Conservation (phyloP, 2,329 filamentous ascomycete species). For the Penicillium hesseltinei region DNA sequence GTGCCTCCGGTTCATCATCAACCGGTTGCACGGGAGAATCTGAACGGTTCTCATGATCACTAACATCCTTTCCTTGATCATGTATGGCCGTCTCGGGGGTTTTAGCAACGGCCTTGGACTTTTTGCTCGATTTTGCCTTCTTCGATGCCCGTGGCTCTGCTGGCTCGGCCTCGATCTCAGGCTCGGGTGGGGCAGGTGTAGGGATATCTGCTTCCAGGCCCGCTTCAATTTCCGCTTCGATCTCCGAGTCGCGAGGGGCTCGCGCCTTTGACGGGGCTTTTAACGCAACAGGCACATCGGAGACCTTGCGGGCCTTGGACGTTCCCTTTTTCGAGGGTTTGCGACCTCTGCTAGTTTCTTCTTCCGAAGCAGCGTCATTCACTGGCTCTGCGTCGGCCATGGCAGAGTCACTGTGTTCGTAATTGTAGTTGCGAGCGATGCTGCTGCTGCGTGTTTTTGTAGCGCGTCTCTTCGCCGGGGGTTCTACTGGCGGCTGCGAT, state of each 20-base stretch:
- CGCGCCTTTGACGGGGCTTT: slow-evolving; percentile 46
- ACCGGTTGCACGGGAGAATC: slow-evolving; percentile 5
- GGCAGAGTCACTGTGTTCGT: slow-evolving; percentile 38
- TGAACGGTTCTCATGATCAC: slow-evolving; percentile 11
- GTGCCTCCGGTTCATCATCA: slow-evolving; percentile 10
- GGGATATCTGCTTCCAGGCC: slow-evolving; percentile 60
- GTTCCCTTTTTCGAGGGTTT: slow-evolving; percentile 39
- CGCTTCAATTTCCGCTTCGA: slow-evolving; percentile 64
- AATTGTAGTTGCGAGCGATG: slow-evolving; percentile 36
- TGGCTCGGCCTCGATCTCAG: slow-evolving; percentile 9
- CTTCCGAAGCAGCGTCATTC: slow-evolving; percentile 23
- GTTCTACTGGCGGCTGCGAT: slow-evolving; percentile 28
- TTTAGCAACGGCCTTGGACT: slow-evolving; percentile 23
- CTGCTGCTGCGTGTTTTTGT: slow-evolving; percentile 53
- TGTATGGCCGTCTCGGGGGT: slow-evolving; percentile 5
- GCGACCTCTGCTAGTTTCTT: slow-evolving; percentile 47
- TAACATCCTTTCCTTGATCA: slow-evolving; percentile 9
- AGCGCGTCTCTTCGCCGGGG: slow-evolving; percentile 59
- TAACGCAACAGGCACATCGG: slow-evolving; percentile 48
- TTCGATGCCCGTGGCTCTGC: slow-evolving; percentile 32
- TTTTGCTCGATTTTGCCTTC: slow-evolving; percentile 33
- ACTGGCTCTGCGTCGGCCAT: slow-evolving; percentile 30
- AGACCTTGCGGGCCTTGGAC: slow-evolving; percentile 52
- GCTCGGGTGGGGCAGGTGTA: slow-evolving; percentile 49
- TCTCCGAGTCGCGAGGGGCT: slow-evolving; percentile 61